Percentiles rank a stretch among this genome's conserved stretches.
phyloP scores from a whole-genome alignment of 2,329 filamentous ascomycete genomes.

The Annulohypoxylon truncatum region DNA sequence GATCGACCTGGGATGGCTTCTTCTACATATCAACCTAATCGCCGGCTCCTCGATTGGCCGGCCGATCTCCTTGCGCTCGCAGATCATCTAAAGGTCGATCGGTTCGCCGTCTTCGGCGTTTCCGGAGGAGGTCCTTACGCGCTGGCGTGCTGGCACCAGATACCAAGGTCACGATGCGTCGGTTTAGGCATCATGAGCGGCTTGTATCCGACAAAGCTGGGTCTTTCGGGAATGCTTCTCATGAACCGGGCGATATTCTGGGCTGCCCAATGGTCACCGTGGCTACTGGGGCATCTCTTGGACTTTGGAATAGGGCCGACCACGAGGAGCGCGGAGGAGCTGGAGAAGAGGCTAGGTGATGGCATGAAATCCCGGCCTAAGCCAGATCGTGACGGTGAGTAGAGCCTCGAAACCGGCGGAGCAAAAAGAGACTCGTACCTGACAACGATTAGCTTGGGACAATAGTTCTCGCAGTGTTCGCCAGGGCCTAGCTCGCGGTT shows the following conservation, averaged over 20 bases:
- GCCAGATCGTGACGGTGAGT: slow-evolving; percentile 13
- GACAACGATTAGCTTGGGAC: slow-evolving; percentile 7
- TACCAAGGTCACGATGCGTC: slow-evolving; percentile 36
- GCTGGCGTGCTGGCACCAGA: slow-evolving; percentile 39
- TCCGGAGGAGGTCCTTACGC: slow-evolving; percentile 47
- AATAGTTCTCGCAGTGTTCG: not conserved
- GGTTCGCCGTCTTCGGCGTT: slow-evolving; percentile 46
- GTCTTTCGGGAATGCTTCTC: slow-evolving; percentile 40
- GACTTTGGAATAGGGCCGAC: slow-evolving; percentile 21
- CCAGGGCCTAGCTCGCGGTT: not conserved
- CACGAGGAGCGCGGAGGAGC: slow-evolving; percentile 12
- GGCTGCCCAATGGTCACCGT: slow-evolving; percentile 32
- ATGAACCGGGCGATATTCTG: slow-evolving; percentile 32
- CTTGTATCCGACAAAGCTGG: slow-evolving; percentile 38
- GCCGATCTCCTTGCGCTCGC: slow-evolving; percentile 44
- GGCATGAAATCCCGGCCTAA: slow-evolving; percentile 5
- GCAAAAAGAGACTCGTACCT: not conserved
- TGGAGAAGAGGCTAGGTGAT: slow-evolving; percentile 9
- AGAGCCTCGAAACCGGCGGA: not conserved
- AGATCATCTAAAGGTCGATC: slow-evolving; percentile 37
- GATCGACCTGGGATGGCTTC: slow-evolving; percentile 51
- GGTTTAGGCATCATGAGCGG: slow-evolving; percentile 33
- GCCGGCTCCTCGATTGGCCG: slow-evolving; percentile 42
- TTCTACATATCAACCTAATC: slow-evolving; percentile 48
- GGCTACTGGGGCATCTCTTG: slow-evolving; percentile 27